Evolutionary conservation across 2,329 filamentous ascomycete genomes (phyloP).

Genomic region (Aspergillus ochraceus): DNA sequence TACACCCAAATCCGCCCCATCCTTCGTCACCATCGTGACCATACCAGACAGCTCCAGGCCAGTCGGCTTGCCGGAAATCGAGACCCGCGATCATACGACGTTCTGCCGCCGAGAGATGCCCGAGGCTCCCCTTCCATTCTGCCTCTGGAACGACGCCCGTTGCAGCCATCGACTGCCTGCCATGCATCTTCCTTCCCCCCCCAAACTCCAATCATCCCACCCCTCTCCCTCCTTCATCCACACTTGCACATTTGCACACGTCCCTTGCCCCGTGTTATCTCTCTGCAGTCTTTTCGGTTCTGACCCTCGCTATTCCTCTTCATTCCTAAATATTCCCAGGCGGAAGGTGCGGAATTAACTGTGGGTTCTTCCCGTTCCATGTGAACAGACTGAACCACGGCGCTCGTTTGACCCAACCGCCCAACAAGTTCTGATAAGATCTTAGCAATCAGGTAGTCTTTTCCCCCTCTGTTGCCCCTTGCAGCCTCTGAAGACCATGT

Average conservation of each 20-base stretch:
- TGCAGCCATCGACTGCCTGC: not conserved
- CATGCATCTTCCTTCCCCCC: not conserved
- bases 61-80: constrained; percentile 29
- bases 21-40: not conserved
- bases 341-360: not conserved
- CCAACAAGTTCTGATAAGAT: constrained; percentile 18
- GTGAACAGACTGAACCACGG: constrained; percentile 11
- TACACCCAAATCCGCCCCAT: not conserved
- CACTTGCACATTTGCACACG: not conserved
- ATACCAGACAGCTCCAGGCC: not conserved
- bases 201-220: not conserved
- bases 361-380: constrained; percentile 8
- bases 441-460: constrained; percentile 1
- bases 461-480: not conserved
- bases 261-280: not conserved
- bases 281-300: not conserved
- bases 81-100: constrained; percentile 36
- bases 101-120: constrained; percentile 12
- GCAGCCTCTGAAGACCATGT: not conserved
- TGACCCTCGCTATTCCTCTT: not conserved
- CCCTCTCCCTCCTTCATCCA: not conserved
- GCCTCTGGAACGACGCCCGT: not conserved
- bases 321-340: not conserved
- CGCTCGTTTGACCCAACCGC: constrained; percentile 10
- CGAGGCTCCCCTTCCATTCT: not conserved